Evolutionary conservation across 2,329 filamentous ascomycete species (phyloP).

Genomic region (Ophiocordyceps australis): DNA sequence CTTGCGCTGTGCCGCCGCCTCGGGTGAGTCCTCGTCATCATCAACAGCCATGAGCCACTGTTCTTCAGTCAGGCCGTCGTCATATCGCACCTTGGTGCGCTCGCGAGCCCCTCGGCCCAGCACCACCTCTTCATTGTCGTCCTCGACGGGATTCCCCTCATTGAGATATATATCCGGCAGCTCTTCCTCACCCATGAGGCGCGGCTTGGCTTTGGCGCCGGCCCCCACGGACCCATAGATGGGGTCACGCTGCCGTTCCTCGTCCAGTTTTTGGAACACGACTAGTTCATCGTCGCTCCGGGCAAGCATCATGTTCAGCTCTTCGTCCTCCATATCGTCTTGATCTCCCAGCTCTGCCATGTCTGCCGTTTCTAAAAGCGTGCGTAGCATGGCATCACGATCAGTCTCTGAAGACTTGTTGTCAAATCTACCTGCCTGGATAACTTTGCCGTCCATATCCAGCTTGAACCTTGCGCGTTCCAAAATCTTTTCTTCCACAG

Average conservation of each 20-base stretch:
- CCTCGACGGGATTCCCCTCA: slow-evolving; percentile 64
- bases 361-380: slow-evolving; percentile 73
- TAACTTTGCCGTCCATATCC: slow-evolving; percentile 98
- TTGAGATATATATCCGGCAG: slow-evolving; percentile 86
- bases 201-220: slow-evolving; percentile 46
- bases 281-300: slow-evolving; percentile 64
- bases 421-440: slow-evolving; percentile 97
- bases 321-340: slow-evolving; percentile 97
- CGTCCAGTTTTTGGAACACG: slow-evolving; percentile 70
- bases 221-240: slow-evolving; percentile 53
- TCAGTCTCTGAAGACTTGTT: slow-evolving; percentile 99
- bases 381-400: slow-evolving; percentile 88
- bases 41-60: slow-evolving; percentile 98
- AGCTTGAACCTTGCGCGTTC: slow-evolving; percentile 95
- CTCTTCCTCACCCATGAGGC: slow-evolving; percentile 75
- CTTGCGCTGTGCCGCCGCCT: slow-evolving; percentile 82
- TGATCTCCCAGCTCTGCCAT: slow-evolving; percentile 54
- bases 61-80: slow-evolving; percentile 94
- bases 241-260: slow-evolving; percentile 46
- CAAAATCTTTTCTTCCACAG: slow-evolving; percentile 95
- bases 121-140: slow-evolving; percentile 59
- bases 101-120: slow-evolving; percentile 85
- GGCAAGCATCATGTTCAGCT: slow-evolving; percentile 86
- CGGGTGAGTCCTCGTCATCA: slow-evolving; percentile 85
- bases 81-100: slow-evolving; percentile 84